Conservation (phyloP, 495 filamentous ascomycete species). For the Parmelia sp. region DNA sequence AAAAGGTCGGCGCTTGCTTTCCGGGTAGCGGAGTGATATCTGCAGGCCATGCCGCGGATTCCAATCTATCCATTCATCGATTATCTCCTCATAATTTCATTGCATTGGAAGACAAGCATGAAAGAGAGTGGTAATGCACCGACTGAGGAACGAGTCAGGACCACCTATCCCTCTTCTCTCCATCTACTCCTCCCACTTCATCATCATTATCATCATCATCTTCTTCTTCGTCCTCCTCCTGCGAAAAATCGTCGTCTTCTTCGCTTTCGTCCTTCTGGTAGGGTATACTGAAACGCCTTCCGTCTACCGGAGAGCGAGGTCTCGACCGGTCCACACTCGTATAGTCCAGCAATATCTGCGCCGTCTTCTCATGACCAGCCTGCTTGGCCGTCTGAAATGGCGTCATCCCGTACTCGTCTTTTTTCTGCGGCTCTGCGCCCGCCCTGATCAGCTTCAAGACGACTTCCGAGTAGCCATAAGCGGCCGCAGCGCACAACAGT, state of each 20-base stretch:
- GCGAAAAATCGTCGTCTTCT: background rate
- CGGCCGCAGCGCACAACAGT: slow-evolving; percentile 12
- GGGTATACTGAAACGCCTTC: background rate
- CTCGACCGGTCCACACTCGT: background rate
- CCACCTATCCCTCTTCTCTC: too few relatives aligned
- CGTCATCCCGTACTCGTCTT: slow-evolving; percentile 14
- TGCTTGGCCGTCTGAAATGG: slow-evolving; percentile 18
- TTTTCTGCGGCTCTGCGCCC: slow-evolving; percentile 18
- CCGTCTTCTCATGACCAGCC: slow-evolving; percentile 11
- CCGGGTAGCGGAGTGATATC: too few relatives aligned
- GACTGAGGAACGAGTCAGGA: too few relatives aligned
- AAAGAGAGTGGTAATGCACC: too few relatives aligned
- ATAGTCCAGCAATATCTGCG: slow-evolving; percentile 1
- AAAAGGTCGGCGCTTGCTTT: too few relatives aligned
- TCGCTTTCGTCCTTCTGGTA: background rate
- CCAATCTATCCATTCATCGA: too few relatives aligned
- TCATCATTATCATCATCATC: too few relatives aligned
- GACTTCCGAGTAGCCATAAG: slow-evolving; percentile 6
- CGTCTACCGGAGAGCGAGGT: background rate
- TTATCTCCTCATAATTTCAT: too few relatives aligned
- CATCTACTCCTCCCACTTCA: too few relatives aligned
- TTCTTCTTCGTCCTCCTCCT: background rate
- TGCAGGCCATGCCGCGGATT: too few relatives aligned
- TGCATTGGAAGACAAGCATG: too few relatives aligned
- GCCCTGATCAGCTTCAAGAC: slow-evolving; percentile 18